Evolutionary conservation across 2,329 filamentous ascomycete species (phyloP).

Genomic region (Claviceps fusiformis): DNA sequence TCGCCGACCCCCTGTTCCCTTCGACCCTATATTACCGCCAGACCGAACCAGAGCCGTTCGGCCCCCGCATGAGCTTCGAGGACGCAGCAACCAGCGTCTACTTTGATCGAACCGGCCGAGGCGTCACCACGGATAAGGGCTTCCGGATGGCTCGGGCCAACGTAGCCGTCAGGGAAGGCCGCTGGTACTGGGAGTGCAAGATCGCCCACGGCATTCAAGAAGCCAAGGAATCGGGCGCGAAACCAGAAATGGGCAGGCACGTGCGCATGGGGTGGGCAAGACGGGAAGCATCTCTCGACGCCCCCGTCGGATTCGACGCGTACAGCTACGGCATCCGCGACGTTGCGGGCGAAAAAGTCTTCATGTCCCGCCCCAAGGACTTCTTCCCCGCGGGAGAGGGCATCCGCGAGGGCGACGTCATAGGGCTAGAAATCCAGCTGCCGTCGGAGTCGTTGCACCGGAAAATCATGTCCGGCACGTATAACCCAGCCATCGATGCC

Average conservation of each 20-base stretch:
- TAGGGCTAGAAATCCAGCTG: slow-evolving; percentile 83
- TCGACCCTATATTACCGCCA: slow-evolving; percentile 81
- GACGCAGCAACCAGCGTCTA: slow-evolving; percentile 78
- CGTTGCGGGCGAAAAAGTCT: slow-evolving; percentile 77
- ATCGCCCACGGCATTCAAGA: slow-evolving; percentile 59
- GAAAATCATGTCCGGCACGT: slow-evolving; percentile 75
- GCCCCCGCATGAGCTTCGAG: slow-evolving; percentile 79
- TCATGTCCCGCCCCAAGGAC: slow-evolving; percentile 84
- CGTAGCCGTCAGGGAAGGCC: slow-evolving; percentile 75
- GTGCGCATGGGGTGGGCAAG: slow-evolving; percentile 81
- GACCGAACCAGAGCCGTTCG: slow-evolving; percentile 73
- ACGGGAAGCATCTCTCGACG: slow-evolving; percentile 68
- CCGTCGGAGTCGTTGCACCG: slow-evolving; percentile 75
- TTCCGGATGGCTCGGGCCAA: slow-evolving; percentile 88
- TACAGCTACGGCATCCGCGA: slow-evolving; percentile 94
- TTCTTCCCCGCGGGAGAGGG: slow-evolving; percentile 71
- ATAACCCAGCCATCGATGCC: slow-evolving; percentile 71
- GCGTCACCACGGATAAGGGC: slow-evolving; percentile 82
- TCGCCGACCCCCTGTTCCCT: slow-evolving; percentile 76
- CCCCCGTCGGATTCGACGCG: slow-evolving; percentile 73
- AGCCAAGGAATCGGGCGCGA: slow-evolving; percentile 26
- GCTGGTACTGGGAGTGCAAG: slow-evolving; percentile 90
- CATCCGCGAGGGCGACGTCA: slow-evolving; percentile 79
- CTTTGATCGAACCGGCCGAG: slow-evolving; percentile 60
- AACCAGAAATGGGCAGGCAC: slow-evolving; percentile 39